phyloP scores from a whole-genome alignment of 805 yeast species.

The Tetrapisispora nanseiensis region DNA sequence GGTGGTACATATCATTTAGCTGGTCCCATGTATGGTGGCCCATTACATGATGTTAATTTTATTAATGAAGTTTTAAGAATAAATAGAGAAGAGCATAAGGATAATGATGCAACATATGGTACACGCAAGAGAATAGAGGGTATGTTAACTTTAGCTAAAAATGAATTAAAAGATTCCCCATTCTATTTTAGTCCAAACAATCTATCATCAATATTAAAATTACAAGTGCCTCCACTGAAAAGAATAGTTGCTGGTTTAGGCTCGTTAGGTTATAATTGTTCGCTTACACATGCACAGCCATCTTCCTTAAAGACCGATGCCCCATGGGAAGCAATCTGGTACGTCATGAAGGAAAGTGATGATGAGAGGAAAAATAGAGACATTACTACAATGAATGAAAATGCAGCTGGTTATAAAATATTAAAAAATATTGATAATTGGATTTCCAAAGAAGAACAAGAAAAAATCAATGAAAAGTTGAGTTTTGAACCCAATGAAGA shows the following conservation, averaged over 20 bases:
- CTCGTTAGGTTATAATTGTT: conserved; percentile 70
- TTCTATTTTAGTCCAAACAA: conserved; percentile 79
- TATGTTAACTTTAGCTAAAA: conserved; percentile 76
- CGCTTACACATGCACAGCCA: conserved; percentile 82
- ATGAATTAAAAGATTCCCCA: conserved; percentile 56
- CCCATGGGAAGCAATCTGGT: conserved; percentile 72
- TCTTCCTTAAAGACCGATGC: conserved; percentile 87
- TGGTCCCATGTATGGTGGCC: conserved; percentile 96
- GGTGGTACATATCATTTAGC: conserved; percentile 58
- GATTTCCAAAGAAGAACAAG: conserved; percentile 7
- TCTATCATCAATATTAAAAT: conserved; percentile 62
- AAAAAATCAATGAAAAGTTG: conserved; percentile 8
- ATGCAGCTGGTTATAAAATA: conserved; percentile 51
- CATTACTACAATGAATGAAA: conserved; percentile 35
- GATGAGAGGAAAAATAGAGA: conserved; percentile 33
- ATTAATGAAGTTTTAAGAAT: conserved; percentile 52
- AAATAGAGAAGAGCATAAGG: conserved; percentile 38
- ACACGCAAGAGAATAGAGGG: conserved; percentile 83
- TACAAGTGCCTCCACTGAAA: conserved; percentile 75
- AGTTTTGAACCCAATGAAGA: conserved; percentile 55
- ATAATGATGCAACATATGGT: conserved; percentile 54
- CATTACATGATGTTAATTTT: conserved; percentile 61
- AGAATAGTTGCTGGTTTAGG: conserved; percentile 71
- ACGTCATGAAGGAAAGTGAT: conserved; percentile 55
- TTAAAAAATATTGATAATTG: conserved; percentile 31